phyloP scores from a whole-genome alignment of 2,329 filamentous ascomycete genomes.

The Didymella pomorum region DNA sequence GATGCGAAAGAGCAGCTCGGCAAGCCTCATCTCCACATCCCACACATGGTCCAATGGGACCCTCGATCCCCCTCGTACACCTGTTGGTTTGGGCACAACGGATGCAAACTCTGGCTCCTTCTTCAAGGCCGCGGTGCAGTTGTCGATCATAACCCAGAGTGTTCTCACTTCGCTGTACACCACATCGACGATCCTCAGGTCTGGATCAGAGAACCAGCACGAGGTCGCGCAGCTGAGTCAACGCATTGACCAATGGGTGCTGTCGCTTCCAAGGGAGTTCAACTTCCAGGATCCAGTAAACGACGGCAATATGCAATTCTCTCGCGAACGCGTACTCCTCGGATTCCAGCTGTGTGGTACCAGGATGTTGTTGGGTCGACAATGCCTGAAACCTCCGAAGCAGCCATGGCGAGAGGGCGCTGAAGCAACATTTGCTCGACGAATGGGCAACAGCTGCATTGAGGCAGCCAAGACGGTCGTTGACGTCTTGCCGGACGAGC shows the following conservation, averaged over 20 bases:
- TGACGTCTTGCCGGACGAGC: constrained; percentile 48
- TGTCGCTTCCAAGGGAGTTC: constrained; percentile 40
- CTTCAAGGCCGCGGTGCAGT: constrained; percentile 37
- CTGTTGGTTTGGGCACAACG: constrained; percentile 3
- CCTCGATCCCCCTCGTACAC: constrained; percentile 11
- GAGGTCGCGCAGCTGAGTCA: constrained; percentile 43
- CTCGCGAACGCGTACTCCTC: constrained; percentile 43
- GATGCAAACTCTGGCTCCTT: constrained; percentile 35
- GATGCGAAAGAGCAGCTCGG: constrained; percentile 14
- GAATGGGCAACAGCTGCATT: constrained; percentile 48
- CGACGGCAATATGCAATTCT: constrained; percentile 6
- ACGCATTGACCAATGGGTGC: constrained; percentile 48
- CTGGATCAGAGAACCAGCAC: constrained; percentile 46
- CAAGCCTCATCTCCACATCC: constrained; percentile 5
- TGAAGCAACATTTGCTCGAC: constrained; percentile 39
- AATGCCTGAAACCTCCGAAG: constrained; percentile 46
- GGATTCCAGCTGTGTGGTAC: constrained; percentile 48
- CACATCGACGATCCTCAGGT: constrained; percentile 40
- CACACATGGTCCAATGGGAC: constrained; percentile 5
- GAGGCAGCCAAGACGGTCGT: constrained; percentile 48
- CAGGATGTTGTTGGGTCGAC: constrained; percentile 53
- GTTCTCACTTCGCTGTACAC: constrained; percentile 51
- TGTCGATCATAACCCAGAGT: constrained; percentile 47
- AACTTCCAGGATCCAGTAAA: constrained; percentile 32
- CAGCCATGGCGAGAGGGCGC: constrained; percentile 23